phyloP scores from a whole-genome alignment of 495 filamentous ascomycete species.

The Alectoria sarmentosa region DNA sequence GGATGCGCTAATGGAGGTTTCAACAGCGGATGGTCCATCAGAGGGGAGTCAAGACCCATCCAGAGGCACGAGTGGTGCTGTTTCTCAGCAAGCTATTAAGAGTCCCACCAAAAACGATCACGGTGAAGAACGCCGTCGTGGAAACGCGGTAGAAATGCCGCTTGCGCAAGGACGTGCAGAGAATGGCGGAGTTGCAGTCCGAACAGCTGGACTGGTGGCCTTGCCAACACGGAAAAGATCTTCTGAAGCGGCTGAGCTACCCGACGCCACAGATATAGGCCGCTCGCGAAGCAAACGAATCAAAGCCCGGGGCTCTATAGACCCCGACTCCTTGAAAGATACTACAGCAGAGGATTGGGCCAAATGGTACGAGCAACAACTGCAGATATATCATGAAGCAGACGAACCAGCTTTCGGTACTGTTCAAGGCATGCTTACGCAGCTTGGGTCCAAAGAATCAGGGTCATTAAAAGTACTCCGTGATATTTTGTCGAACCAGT shows the following conservation, averaged over 20 bases:
- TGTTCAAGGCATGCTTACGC: conserved; percentile 57
- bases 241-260: conserved; percentile 42
- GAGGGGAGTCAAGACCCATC: neutral
- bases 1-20: conserved; percentile 2
- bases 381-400: conserved; percentile 59
- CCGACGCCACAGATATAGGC: conserved; percentile 48
- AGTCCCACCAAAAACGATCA: conserved; percentile 6
- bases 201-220: conserved; percentile 6
- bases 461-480: conserved; percentile 39
- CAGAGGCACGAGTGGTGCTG: neutral
- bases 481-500: conserved; percentile 26
- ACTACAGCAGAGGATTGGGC: conserved; percentile 53
- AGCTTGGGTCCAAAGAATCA: conserved; percentile 52
- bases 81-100: neutral
- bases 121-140: neutral
- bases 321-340: conserved; percentile 43
- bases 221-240: conserved; percentile 43
- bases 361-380: conserved; percentile 63
- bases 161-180: neutral
- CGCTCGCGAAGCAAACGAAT: conserved; percentile 78
- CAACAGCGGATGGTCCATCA: neutral
- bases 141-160: neutral
- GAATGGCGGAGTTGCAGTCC: neutral
- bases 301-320: conserved; percentile 68
- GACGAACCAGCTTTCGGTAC: conserved; percentile 73